These are phyloP conservation scores for Wickerhamiella australiensis DNA, from an alignment of 805 yeast species.

Conservation along the genomic window DNA sequence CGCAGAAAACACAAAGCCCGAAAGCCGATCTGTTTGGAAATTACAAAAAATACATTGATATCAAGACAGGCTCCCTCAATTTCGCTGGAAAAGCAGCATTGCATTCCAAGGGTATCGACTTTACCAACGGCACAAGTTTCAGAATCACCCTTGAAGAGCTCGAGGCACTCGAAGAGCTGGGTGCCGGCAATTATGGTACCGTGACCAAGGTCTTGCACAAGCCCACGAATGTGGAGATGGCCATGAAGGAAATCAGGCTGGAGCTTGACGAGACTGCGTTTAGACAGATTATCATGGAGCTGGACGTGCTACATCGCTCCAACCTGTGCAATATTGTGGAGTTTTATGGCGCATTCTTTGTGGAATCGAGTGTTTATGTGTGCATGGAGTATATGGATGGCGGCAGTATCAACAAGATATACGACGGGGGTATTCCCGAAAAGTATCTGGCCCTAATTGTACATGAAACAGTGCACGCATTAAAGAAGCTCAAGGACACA, in stretches of 20 bases:
- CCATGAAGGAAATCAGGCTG: constrained; percentile 90
- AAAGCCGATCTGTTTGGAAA: constrained; percentile 47
- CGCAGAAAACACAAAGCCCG: constrained; percentile 24
- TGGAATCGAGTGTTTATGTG: constrained; percentile 96
- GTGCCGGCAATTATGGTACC: constrained; percentile 93
- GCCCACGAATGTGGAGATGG: constrained; percentile 88
- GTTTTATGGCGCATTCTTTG: constrained; percentile 93
- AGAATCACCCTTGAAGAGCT: constrained; percentile 77
- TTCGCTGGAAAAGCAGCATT: constrained; percentile 89
- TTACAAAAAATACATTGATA: constrained; percentile 79
- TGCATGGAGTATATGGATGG: constrained; percentile 98
- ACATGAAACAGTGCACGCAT: constrained; percentile 66
- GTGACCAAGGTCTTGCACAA: constrained; percentile 86
- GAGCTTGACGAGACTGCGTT: constrained; percentile 91
- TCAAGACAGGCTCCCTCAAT: constrained; percentile 81
- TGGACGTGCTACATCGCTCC: constrained; percentile 87
- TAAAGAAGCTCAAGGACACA: constrained; percentile 71
- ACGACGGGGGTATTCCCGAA: constrained; percentile 68
- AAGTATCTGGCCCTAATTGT: constrained; percentile 68
- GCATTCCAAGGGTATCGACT: constrained; percentile 85
- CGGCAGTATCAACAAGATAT: constrained; percentile 80
- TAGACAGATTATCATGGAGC: constrained; percentile 89
- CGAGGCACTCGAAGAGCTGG: constrained; percentile 60
- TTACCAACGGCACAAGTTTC: constrained; percentile 77
- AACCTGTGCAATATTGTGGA: constrained; percentile 85